Conservation (phyloP, 2,329 filamentous ascomycete genomes). For the Aspergillus ruber region DNA sequence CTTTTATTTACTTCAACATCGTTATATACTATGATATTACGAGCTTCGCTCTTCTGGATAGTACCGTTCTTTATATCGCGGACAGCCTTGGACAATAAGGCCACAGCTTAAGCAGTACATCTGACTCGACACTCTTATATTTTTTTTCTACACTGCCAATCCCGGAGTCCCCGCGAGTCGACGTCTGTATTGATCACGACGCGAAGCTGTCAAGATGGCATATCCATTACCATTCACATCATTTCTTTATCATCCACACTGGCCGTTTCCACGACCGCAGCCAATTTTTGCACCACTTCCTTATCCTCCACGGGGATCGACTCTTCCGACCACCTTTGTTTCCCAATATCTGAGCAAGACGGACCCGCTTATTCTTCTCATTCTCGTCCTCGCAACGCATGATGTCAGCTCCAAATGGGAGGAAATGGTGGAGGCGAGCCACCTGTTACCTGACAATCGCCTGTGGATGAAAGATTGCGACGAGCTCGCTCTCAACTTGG, state of each 20-base stretch:
- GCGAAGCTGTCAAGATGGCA: no score
- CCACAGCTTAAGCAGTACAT: no score
- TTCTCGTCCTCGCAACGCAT: background rate
- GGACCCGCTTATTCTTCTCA: background rate
- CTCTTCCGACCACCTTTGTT: background rate
- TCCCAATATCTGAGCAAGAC: background rate
- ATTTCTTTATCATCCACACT: background rate
- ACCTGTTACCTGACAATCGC: background rate
- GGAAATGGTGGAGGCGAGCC: background rate
- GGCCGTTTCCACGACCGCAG: background rate
- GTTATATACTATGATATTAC: background rate
- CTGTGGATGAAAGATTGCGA: background rate
- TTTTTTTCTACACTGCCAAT: no score
- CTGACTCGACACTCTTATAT: no score
- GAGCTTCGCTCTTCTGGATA: background rate
- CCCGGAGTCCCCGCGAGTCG: no score
- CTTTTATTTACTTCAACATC: no score
- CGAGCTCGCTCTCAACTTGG: background rate
- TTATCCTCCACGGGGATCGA: background rate
- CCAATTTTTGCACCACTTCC: background rate
- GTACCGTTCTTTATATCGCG: background rate
- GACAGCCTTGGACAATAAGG: background rate
- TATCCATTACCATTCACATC: no score
- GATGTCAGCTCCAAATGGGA: background rate
- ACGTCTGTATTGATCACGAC: no score